These are phyloP conservation scores for Xylaria curta DNA, from an alignment of 495 filamentous ascomycete species.

Conservation along the genomic window DNA sequence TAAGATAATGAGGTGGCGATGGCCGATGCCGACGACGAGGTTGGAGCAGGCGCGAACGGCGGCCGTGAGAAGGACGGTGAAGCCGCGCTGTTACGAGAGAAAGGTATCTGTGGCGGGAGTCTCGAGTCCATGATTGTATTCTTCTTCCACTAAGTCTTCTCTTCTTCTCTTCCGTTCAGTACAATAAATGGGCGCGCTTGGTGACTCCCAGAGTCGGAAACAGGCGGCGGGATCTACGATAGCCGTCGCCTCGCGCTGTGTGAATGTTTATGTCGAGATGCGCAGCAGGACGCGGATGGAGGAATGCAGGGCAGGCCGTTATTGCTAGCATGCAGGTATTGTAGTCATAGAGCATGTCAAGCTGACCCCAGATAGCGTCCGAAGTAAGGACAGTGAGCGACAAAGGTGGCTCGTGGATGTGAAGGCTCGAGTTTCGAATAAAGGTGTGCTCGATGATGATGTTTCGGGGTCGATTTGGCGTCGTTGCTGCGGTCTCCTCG, in stretches of 20 bases:
- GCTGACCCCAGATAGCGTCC: neutral
- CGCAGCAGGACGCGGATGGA: neutral
- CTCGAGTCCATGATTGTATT: conserved; percentile 42
- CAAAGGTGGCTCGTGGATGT: neutral
- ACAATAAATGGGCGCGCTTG: neutral
- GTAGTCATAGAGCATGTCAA: conserved; percentile 20
- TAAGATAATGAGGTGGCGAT: conserved; percentile 40
- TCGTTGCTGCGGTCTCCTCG: neutral
- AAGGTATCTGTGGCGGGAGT: conserved; percentile 49
- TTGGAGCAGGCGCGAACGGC: conserved; percentile 38
- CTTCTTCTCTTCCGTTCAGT: neutral
- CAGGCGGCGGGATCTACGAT: neutral
- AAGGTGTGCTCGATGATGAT: neutral
- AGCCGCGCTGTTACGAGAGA: conserved; percentile 44
- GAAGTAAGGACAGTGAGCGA: neutral
- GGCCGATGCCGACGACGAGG: conserved; percentile 22
- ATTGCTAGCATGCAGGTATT: neutral
- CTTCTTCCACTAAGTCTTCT: neutral
- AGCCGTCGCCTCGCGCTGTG: neutral
- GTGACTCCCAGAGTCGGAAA: neutral
- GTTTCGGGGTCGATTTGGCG: neutral
- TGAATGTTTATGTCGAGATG: neutral
- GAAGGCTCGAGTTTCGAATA: neutral
- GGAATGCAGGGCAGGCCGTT: conserved; percentile 8
- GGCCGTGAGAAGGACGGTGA: conserved; percentile 44